Base-by-base conservation (phyloP, 371 early-diverging fungal species). In the Coemansia sp. region DNA sequence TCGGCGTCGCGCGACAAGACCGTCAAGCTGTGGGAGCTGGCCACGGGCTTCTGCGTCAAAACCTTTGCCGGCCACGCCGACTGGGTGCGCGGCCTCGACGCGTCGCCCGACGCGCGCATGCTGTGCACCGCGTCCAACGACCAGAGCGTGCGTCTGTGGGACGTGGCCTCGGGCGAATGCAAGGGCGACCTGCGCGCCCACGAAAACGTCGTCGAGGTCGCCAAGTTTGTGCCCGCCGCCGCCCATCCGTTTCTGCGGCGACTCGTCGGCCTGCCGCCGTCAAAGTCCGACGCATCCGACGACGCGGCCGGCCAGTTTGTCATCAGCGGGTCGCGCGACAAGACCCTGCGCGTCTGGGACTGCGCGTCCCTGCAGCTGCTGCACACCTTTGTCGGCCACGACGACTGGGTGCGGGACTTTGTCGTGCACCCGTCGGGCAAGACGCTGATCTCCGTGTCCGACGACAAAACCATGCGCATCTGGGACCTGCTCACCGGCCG, bases 151-250 rank as follows among this genome's bases (percentile, higher is more conserved):
- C 83, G 90, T n/a, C 64, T 94, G 9, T 94, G 92, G 93, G 91
- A 93, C 64, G 66, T 82, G 1, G 53, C 78, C 8, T 80, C 88
- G n/a, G 92, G 93, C 39, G 90, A 90, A 53, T 84, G 85, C 59
- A 88, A 87, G 66, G 78, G 77, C 62, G 91, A 92, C 51, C 77
- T 94, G 66, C 83, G 90, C 52, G 96, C 94, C 12, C 97, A 96
- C 72, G 93, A 91, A 12, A 94, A 97, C 69, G 95, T 96, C n/a
- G 89, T 97, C 14, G 97, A 97, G 70, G 89, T 88, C 53, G 89
- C 90, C 0, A 86, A 83, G 5, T 95, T 95, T 80, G 91, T 86
- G 33, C 95, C 96, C 10, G 64, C 71, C 12, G 77, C 64, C 11
- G 81, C 89, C 2, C 85, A 87, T 64, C 81, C 86, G 32, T 82